Evolutionary conservation across 2,329 filamentous ascomycete species (phyloP).

Genomic region (Teratosphaeria viscida): DNA sequence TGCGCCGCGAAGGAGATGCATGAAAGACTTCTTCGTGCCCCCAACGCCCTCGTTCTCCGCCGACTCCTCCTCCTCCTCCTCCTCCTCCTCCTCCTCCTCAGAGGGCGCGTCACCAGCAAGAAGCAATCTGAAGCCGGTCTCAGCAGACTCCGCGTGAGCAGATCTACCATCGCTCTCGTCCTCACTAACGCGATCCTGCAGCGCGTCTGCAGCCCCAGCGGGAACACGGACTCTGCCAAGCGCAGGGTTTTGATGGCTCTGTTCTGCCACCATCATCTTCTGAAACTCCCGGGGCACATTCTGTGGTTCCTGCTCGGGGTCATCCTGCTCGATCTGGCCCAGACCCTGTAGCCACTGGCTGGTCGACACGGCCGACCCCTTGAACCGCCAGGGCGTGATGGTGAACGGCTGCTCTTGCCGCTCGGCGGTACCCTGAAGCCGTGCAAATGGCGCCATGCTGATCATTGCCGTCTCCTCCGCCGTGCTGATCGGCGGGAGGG

Average conservation of each 20-base stretch:
- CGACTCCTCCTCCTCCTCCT: neutral
- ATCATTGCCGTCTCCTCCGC: conserved; percentile 1
- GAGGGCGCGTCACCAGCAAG: conserved; percentile 1
- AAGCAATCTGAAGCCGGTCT: neutral
- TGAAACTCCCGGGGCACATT: conserved; percentile 14
- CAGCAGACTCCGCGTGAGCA: neutral
- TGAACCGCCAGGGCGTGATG: conserved; percentile 8
- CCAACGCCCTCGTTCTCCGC: neutral
- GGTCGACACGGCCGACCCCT: conserved; percentile 6
- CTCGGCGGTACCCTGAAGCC: neutral
- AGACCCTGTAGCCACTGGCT: conserved; percentile 17
- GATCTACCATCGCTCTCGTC: conserved; percentile 1
- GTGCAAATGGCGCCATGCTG: neutral
- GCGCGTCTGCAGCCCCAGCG: conserved; percentile 6
- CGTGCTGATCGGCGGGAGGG: neutral
- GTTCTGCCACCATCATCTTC: conserved; percentile 6
- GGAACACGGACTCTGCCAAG: conserved; percentile 8
- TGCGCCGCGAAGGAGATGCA: neutral
- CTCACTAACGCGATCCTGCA: conserved; percentile 4
- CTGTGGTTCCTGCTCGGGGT: conserved; percentile 5
- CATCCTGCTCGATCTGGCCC: conserved; percentile 10
- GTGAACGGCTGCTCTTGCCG: conserved; percentile 1
- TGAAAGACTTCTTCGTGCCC: neutral
- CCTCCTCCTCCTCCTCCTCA: conserved; percentile 1
- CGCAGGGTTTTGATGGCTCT: conserved; percentile 6